These are phyloP conservation scores for Pleomassaria siparia DNA, from an alignment of 2,329 filamentous ascomycete species.

Conservation along the genomic window DNA sequence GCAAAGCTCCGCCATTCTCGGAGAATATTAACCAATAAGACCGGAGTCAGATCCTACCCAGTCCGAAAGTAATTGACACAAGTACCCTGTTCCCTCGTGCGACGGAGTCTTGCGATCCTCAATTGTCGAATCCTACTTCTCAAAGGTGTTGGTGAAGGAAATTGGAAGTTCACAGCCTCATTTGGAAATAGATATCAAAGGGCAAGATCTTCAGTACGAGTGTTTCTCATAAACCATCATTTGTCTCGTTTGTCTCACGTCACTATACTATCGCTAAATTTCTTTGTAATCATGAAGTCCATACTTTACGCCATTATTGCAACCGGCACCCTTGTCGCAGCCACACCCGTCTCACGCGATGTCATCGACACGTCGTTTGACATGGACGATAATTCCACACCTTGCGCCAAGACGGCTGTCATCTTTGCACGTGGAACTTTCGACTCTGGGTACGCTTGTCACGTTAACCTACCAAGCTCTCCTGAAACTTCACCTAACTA, in stretches of 20 bases:
- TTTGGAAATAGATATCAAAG: neutral
- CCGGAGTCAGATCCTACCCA: neutral
- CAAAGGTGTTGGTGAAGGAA: neutral
- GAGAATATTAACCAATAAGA: neutral
- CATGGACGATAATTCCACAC: slow-evolving; percentile 8
- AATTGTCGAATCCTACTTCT: neutral
- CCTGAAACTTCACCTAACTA: neutral
- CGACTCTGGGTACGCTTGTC: slow-evolving; percentile 5
- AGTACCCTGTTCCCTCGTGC: neutral
- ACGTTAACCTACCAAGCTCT: neutral
- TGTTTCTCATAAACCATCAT: neutral
- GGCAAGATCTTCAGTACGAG: neutral
- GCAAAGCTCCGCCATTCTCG: neutral
- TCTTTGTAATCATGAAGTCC: neutral
- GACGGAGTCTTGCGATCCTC: neutral
- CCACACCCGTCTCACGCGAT: slow-evolving; percentile 1
- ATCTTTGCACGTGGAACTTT: slow-evolving; percentile 16
- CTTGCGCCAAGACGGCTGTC: slow-evolving; percentile 8
- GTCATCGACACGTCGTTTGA: slow-evolving; percentile 4
- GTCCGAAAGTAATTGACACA: too few species aligned
- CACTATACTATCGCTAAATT: neutral
- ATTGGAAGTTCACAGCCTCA: neutral
- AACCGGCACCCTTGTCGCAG: neutral
- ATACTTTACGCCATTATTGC: neutral
- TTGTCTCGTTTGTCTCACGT: neutral